phyloP scores from a whole-genome alignment of 164 flowering plant species.

The Akebia trifoliata region DNA sequence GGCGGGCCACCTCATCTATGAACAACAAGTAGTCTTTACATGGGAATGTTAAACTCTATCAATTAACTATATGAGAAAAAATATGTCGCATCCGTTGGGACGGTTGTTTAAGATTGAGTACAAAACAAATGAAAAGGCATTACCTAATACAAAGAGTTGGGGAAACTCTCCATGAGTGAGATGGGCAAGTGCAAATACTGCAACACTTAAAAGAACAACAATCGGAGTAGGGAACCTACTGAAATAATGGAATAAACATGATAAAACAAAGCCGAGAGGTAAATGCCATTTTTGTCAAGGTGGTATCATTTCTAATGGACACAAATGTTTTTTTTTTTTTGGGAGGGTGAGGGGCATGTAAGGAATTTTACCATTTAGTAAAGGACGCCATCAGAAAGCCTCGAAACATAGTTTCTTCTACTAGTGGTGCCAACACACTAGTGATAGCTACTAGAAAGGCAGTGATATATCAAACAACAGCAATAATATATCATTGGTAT shows the following conservation, averaged over 20 bases:
- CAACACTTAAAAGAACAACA: slow-evolving; percentile 66
- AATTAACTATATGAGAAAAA: too few relatives aligned
- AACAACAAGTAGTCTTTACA: too few relatives aligned
- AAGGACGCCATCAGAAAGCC: slow-evolving; percentile 88
- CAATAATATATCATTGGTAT: too few relatives aligned
- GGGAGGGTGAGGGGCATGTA: too few relatives aligned
- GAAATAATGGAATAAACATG: slow-evolving; percentile 5
- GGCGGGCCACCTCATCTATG: too few relatives aligned
- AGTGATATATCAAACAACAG: slow-evolving; percentile 48
- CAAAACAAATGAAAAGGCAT: background rate
- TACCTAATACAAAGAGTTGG: slow-evolving; percentile 91
- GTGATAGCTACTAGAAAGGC: slow-evolving; percentile 76
- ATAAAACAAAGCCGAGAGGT: background rate
- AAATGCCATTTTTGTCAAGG: too few relatives aligned
- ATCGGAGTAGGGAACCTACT: slow-evolving; percentile 91
- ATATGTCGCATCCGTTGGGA: background rate
- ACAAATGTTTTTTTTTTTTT: too few relatives aligned
- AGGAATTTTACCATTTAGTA: slow-evolving; percentile 66
- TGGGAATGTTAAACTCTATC: too few relatives aligned
- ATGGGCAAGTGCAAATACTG: slow-evolving; percentile 87
- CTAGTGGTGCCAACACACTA: slow-evolving; percentile 85
- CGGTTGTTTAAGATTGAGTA: background rate
- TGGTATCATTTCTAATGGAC: too few relatives aligned
- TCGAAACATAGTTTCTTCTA: slow-evolving; percentile 91
- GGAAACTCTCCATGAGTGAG: slow-evolving; percentile 94